Percentiles rank a stretch among this genome's conserved stretches.
These are phyloP conservation scores for Microascus cirrosus DNA, from an alignment of 2,329 filamentous ascomycete species.

Conservation along the genomic window DNA sequence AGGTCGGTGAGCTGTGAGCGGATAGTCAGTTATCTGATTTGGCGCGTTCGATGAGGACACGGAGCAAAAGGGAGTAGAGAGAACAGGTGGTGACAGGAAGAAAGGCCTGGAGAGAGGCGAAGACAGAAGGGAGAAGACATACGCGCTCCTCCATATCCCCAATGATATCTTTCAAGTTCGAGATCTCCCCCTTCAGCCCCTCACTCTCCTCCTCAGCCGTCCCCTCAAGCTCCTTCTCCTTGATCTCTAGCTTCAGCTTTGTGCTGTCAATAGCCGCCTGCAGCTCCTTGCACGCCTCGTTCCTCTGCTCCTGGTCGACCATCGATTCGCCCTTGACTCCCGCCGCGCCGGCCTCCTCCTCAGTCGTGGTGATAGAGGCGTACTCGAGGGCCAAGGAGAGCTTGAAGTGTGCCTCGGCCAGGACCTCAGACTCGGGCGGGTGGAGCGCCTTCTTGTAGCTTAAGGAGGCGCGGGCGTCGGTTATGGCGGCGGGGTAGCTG, in stretches of 20 bases:
- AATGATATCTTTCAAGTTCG: constrained; percentile 67
- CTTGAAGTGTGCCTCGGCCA: constrained; percentile 95
- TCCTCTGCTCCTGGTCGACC: constrained; percentile 58
- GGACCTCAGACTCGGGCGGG: constrained; percentile 67
- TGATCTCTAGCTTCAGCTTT: constrained; percentile 57
- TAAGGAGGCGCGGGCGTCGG: constrained; percentile 69
- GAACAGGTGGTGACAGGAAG: background rate
- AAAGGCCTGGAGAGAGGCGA: background rate
- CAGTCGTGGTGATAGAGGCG: constrained; percentile 60
- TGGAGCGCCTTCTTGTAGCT: constrained; percentile 70
- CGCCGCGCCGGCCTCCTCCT: constrained; percentile 35
- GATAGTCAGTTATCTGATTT: background rate
- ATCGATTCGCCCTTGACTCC: constrained; percentile 31
- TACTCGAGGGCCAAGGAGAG: constrained; percentile 92
- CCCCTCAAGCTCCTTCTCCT: constrained; percentile 54
- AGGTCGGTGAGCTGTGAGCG: constrained; percentile 52
- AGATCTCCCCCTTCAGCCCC: constrained; percentile 47
- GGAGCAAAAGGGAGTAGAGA: background rate
- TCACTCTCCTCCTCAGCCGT: constrained; percentile 58
- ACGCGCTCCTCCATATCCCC: constrained; percentile 68
- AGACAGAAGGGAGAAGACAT: constrained; percentile 17
- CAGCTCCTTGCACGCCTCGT: constrained; percentile 61
- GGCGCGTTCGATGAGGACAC: background rate
- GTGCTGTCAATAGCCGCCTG: constrained; percentile 65
- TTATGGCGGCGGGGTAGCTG: constrained; percentile 74